Evolutionary conservation across 2,329 filamentous ascomycete genomes (phyloP).

Genomic region (Colletotrichum tofieldiae): DNA sequence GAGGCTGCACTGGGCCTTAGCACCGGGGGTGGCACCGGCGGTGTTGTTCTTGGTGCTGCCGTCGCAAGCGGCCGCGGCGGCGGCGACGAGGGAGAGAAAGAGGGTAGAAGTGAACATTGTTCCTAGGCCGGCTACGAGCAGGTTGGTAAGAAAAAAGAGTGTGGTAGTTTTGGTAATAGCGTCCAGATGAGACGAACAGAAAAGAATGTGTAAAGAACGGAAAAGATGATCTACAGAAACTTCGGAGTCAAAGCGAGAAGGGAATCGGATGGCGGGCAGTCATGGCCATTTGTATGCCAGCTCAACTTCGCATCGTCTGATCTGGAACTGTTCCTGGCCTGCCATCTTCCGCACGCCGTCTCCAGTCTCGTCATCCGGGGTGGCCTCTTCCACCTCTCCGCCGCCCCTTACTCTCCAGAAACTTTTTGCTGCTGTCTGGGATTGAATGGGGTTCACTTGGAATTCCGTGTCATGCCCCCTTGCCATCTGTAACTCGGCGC

Average conservation of each 20-base stretch:
- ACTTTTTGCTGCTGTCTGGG: slow-evolving; percentile 39
- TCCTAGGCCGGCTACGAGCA: slow-evolving; percentile 42
- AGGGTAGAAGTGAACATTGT: slow-evolving; percentile 40
- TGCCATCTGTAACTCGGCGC: slow-evolving; percentile 31
- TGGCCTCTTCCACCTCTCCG: slow-evolving; percentile 1
- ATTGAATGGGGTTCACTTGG: slow-evolving; percentile 32
- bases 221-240: slow-evolving; percentile 28
- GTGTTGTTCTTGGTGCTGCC: slow-evolving; percentile 30
- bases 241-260: not conserved
- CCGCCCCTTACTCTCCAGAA: slow-evolving; percentile 35
- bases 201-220: slow-evolving; percentile 35
- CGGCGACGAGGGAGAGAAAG: slow-evolving; percentile 35
- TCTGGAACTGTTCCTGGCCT: slow-evolving; percentile 7
- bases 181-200: slow-evolving; percentile 37
- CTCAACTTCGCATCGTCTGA: slow-evolving; percentile 23
- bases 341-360: not conserved
- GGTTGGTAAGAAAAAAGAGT: slow-evolving; percentile 23
- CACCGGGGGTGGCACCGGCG: slow-evolving; percentile 25
- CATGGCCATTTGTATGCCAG: slow-evolving; percentile 27
- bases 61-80: slow-evolving; percentile 30
- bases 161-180: slow-evolving; percentile 24
- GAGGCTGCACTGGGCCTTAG: slow-evolving; percentile 53
- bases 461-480: slow-evolving; percentile 31
- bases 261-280: slow-evolving; percentile 19
- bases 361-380: not conserved